Base-by-base conservation (phyloP, 176 grass and related monocot species). In the Oryza nivara region DNA sequence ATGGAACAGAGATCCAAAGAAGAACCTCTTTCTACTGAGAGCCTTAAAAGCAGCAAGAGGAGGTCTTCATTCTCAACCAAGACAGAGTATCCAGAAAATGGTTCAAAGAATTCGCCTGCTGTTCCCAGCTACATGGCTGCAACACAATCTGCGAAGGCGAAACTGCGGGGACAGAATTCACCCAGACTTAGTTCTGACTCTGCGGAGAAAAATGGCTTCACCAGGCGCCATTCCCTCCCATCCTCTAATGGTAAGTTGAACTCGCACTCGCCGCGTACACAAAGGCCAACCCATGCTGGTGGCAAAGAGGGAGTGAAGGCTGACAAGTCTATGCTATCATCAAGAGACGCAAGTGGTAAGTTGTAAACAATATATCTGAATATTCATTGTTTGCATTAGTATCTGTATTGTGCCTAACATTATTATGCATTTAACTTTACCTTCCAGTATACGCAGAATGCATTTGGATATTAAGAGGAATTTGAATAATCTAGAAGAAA, bases 51-150 rank as follows among this genome's bases (percentile, higher is more conserved):
- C 23, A 88, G 78, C 48, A 99, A 91, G 69, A 91, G 92, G 74
- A 96, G 92, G 82, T 92, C 91, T 89, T 99, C 92, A 58, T 89
- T 99, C 86, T 91, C 93, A 79, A 70, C 77, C 34, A 93, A 88
- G 82, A 80, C 76, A 65, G 96, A 96, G 85, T 89, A 94, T 79
- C 67, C 85, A 69, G 97, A 96, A 86, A 92, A 91, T 78, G 86
- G 79, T 43, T 79, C 87, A 3, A 89, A 85, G 72, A 91, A 92
- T 72, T 86, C 79, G 47, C 94, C 92, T 76, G 9, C 70, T 64
- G 72, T 97, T 43, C 94, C 94, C 35, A 98, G 96, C 84, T 98
- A 95, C 84, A 98, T 98, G 96, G 85, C 89, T 60, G 80, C 92
- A 68, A 98, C 96, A 67, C 26, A 87, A 75, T 98, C 96, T 86